These are phyloP conservation scores for Entrophospora sp. DNA, from an alignment of 192 early-diverging fungal species.

Conservation along the genomic window DNA sequence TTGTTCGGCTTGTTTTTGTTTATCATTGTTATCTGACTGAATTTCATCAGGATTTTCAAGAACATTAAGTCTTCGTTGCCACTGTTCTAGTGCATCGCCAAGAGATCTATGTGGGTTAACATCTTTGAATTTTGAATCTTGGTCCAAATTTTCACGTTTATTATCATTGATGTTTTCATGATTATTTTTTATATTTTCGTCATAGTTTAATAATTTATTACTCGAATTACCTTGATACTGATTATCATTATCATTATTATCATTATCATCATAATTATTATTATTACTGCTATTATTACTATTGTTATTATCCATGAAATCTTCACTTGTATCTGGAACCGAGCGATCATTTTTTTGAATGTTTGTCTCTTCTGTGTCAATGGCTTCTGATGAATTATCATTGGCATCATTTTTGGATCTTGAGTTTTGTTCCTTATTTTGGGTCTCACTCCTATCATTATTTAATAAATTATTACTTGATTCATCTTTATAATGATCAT, in stretches of 20 bases:
- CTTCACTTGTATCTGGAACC: slow-evolving; percentile 15
- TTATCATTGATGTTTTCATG: slow-evolving; percentile 29
- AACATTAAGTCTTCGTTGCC: slow-evolving; percentile 77
- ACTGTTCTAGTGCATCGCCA: slow-evolving; percentile 89
- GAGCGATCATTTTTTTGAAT: slow-evolving; percentile 24
- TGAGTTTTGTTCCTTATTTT: no score
- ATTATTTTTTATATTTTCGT: slow-evolving; percentile 31
- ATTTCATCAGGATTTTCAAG: slow-evolving; percentile 37
- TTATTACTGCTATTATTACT: slow-evolving; percentile 30
- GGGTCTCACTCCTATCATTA: no score
- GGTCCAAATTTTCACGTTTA: slow-evolving; percentile 32
- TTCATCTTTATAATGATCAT: slow-evolving; percentile 28
- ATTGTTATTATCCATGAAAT: slow-evolving; percentile 28
- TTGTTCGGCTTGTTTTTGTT: slow-evolving; percentile 37
- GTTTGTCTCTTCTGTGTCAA: slow-evolving; percentile 25
- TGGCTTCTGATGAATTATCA: background rate
- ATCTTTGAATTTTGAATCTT: slow-evolving; percentile 33
- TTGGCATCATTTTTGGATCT: slow-evolving; percentile 15
- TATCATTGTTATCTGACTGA: slow-evolving; percentile 25
- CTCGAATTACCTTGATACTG: no score
- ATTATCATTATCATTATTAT: no score
- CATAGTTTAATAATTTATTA: slow-evolving; percentile 26
- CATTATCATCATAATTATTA: no score
- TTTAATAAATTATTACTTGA: no score
- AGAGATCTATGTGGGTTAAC: slow-evolving; percentile 83